phyloP scores from a whole-genome alignment of 2,329 filamentous ascomycete species.

The Calycina herbarum region DNA sequence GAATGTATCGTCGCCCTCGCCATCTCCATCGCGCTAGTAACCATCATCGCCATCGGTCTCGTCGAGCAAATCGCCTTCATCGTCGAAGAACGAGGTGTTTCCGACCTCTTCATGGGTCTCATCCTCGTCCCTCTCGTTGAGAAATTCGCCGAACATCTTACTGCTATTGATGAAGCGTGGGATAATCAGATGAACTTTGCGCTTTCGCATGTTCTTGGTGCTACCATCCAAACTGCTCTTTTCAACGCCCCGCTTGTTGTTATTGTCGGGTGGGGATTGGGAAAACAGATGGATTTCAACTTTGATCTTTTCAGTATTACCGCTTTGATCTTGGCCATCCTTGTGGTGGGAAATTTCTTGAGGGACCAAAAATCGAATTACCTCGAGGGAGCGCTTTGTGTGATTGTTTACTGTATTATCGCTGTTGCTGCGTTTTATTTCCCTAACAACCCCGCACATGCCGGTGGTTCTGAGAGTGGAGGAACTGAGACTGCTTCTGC shows the following conservation, averaged over 20 bases:
- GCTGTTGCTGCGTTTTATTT: slow-evolving; percentile 60
- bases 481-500: neutral
- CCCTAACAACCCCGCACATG: slow-evolving; percentile 48
- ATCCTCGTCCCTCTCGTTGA: slow-evolving; percentile 82
- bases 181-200: slow-evolving; percentile 83
- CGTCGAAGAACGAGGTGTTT: slow-evolving; percentile 50
- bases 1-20: slow-evolving; percentile 68
- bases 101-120: slow-evolving; percentile 64
- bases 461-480: neutral
- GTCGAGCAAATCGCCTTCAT: slow-evolving; percentile 70
- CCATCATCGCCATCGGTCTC: slow-evolving; percentile 71
- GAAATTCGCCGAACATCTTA: slow-evolving; percentile 83
- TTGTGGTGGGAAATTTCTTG: slow-evolving; percentile 85
- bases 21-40: slow-evolving; percentile 67
- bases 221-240: slow-evolving; percentile 85
- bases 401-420: slow-evolving; percentile 66
- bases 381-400: slow-evolving; percentile 78
- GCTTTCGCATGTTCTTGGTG: slow-evolving; percentile 80
- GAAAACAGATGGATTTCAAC: slow-evolving; percentile 71
- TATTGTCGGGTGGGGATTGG: slow-evolving; percentile 78
- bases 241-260: slow-evolving; percentile 84
- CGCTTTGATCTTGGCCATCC: slow-evolving; percentile 77
- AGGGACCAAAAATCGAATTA: slow-evolving; percentile 89
- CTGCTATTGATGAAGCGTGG: slow-evolving; percentile 81
- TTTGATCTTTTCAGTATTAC: slow-evolving; percentile 87